These are phyloP conservation scores for Phlyctochytrium bullatum DNA, from an alignment of 192 early-diverging fungal genomes.

Conservation along the genomic window DNA sequence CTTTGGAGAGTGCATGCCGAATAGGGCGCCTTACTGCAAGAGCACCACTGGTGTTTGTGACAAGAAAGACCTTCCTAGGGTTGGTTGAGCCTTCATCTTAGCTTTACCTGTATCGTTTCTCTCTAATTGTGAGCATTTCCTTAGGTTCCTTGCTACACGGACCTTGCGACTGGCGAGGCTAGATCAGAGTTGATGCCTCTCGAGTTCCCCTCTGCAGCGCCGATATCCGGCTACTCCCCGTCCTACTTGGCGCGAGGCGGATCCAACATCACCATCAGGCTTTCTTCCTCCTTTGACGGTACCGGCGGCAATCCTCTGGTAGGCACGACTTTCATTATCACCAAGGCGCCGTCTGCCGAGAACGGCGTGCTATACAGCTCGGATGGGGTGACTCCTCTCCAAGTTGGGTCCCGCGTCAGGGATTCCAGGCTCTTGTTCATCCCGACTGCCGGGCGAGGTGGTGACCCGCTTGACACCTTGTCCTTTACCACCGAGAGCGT, in stretches of 20 bases:
- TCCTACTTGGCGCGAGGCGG: neutral
- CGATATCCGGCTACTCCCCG: neutral
- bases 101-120: too few species aligned
- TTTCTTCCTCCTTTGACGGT: neutral
- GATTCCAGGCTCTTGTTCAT: neutral
- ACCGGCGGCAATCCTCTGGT: neutral
- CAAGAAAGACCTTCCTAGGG: neutral
- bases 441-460: neutral
- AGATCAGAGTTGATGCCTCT: neutral
- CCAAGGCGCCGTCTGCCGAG: neutral
- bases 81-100: too few species aligned
- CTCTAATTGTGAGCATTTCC: too few species aligned
- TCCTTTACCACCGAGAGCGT: neutral
- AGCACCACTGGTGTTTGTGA: neutral
- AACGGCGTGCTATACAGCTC: neutral
- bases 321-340: neutral
- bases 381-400: neutral
- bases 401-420: neutral
- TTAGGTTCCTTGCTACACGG: conserved; percentile 1
- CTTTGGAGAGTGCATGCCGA: neutral
- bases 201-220: neutral
- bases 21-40: neutral
- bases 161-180: neutral
- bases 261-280: neutral
- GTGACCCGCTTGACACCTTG: neutral